phyloP scores from a whole-genome alignment of 345 rosid genomes.

The Eucalyptus lansdowneana region DNA sequence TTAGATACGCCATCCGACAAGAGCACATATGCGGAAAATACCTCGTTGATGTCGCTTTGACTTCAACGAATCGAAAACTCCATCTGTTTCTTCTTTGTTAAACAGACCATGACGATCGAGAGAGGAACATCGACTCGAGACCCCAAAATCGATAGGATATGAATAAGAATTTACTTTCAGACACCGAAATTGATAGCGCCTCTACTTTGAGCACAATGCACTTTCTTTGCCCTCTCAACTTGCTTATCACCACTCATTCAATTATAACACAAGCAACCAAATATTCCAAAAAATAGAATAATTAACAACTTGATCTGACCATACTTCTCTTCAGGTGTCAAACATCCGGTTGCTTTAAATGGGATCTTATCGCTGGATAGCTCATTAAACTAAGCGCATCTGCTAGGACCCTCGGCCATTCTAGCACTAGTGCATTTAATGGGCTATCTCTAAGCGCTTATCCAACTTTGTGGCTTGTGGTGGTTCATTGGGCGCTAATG shows the following conservation, averaged over 20 bases:
- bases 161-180: neutral
- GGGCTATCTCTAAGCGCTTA: neutral
- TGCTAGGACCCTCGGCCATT: fast-evolving
- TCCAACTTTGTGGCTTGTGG: neutral
- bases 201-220: neutral
- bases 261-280: neutral
- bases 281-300: neutral
- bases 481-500: neutral
- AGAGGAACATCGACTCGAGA: neutral
- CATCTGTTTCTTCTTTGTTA: neutral
- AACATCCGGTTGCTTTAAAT: neutral
- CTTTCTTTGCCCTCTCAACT: neutral
- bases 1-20: neutral
- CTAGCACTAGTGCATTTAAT: neutral
- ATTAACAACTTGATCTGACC: neutral
- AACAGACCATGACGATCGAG: neutral
- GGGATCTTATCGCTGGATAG: neutral
- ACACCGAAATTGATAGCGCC: neutral
- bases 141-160: neutral
- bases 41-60: neutral
- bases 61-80: neutral
- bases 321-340: neutral
- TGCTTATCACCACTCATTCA: neutral
- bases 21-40: neutral
- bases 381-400: neutral